Conservation (phyloP, 164 flowering plant species). For the Euptelea pleiosperma region DNA sequence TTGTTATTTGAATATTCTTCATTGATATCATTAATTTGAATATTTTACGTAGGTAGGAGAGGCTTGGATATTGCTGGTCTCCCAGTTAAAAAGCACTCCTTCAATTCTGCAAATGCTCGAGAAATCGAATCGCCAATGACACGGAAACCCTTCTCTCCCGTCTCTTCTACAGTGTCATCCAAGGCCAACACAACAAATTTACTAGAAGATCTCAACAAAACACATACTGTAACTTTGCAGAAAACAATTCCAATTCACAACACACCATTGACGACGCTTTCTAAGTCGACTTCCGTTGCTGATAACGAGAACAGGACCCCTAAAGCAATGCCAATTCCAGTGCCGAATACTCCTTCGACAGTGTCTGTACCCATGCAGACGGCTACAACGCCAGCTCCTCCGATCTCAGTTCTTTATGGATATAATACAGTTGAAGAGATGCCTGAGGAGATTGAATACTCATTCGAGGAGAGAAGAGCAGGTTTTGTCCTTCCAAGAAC, state of each 20-base stretch:
- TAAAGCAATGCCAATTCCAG: constrained; percentile 31
- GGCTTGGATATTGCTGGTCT: constrained; percentile 62
- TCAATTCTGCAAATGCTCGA: constrained; percentile 30
- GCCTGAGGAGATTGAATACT: constrained; percentile 37
- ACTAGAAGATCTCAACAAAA: constrained; percentile 35
- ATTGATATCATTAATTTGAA: background rate
- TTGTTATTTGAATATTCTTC: no score
- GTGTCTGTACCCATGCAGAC: constrained; percentile 75
- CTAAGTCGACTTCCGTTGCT: constrained; percentile 21
- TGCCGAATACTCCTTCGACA: constrained; percentile 57
- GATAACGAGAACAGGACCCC: constrained; percentile 60
- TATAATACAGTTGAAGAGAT: constrained; percentile 2
- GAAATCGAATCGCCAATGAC: constrained; percentile 47
- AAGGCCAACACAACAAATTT: constrained; percentile 38
- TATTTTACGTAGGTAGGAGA: constrained; percentile 45
- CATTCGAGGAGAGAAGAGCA: constrained; percentile 70
- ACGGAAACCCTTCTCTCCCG: constrained; percentile 81
- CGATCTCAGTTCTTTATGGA: constrained; percentile 8
- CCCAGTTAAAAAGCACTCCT: constrained; percentile 43
- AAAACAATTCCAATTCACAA: constrained; percentile 30
- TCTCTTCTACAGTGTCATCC: constrained; percentile 49
- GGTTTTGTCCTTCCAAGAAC: constrained; percentile 29
- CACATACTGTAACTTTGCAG: constrained; percentile 27
- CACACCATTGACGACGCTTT: constrained; percentile 34
- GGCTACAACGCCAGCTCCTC: constrained; percentile 52